Evolutionary conservation across 2,329 filamentous ascomycete genomes (phyloP), one percentile per base, ranked within the genome.

Genomic region (Tolypocladium guangdongense): DNA sequence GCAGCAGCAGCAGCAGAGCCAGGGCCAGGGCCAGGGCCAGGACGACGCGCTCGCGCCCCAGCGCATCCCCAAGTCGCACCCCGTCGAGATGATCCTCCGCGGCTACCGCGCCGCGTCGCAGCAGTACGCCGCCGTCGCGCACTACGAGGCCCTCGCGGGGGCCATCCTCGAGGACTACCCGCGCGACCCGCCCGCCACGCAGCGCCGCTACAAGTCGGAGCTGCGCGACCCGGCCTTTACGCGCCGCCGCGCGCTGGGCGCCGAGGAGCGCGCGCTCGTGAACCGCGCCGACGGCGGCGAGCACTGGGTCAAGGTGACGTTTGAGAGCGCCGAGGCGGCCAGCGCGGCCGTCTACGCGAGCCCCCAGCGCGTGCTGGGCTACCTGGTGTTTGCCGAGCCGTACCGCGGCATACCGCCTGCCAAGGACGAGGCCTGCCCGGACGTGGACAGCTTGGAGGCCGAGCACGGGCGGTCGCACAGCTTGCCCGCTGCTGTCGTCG

Each of bases 131-230:
- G 90, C 90, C 36, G 85, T 97, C 61, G 84, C 87, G 60, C 88
- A 89, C 71, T 97, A 87, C 72, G 92, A 96, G 73, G 81, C 85
- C 56, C 83, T 95, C 43, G 92, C 88, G 7, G 91, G 91, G 30
- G 74, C 82, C 57, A 89, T 96, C 66, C 91, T 91, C 69, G 92
- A 97, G 72, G 91, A 96, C 71, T 97, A 97, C 69, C 83, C 90
- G 10, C 84, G 92, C 57, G 84, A 88, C 58, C 86, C 92, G n/a
- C 87, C 88, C 3, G 77, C 82, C 53, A 78, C 84, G 57, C 80
- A 82, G 64, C 77, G 79, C 54, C 78, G 86, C 54, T 92, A 87
- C 73, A 87, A 88, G 64, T 80, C 84, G 1, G 82, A 91, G 59
- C 80, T 88, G 56, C 80, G 86, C 57, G 85, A 90, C 61, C 82